These are phyloP conservation scores for Mortierella sp. DNA, from an alignment of 371 early-diverging fungal genomes.

Conservation along the genomic window DNA sequence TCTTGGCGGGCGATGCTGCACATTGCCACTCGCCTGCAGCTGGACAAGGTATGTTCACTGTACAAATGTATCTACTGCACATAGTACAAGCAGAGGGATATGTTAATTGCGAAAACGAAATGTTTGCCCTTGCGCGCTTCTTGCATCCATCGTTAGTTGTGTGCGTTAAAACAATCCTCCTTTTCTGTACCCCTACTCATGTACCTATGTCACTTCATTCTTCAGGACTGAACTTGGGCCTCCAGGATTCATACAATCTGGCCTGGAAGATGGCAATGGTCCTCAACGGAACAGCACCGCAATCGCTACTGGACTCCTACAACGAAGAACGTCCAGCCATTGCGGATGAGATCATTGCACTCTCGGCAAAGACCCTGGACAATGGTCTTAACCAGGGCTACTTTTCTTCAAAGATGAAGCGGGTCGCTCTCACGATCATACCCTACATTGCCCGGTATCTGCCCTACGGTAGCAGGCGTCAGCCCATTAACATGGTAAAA, in stretches of 20 bases:
- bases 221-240: slow-evolving; percentile 18
- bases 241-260: slow-evolving; percentile 26
- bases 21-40: slow-evolving; percentile 62
- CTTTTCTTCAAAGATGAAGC: neutral
- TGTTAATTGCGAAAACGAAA: neutral
- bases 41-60: slow-evolving; percentile 52
- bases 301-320: slow-evolving; percentile 10
- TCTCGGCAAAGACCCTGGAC: neutral
- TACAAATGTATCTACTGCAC: no score
- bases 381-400: neutral
- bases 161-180: neutral
- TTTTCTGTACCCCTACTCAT: neutral
- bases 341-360: slow-evolving; percentile 2
- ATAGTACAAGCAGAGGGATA: no score
- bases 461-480: neutral
- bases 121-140: neutral
- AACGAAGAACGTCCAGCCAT: slow-evolving; percentile 12
- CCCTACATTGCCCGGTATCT: neutral
- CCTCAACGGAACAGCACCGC: slow-evolving; percentile 12
- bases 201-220: neutral
- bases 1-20: slow-evolving; percentile 62
- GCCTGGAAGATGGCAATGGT: slow-evolving; percentile 30
- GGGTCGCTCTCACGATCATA: neutral
- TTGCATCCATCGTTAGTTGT: neutral
- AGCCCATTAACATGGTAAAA: slow-evolving; percentile 4